Evolutionary conservation across 2,329 filamentous ascomycete genomes (phyloP).

Genomic region (Scedosporium dehoogii): DNA sequence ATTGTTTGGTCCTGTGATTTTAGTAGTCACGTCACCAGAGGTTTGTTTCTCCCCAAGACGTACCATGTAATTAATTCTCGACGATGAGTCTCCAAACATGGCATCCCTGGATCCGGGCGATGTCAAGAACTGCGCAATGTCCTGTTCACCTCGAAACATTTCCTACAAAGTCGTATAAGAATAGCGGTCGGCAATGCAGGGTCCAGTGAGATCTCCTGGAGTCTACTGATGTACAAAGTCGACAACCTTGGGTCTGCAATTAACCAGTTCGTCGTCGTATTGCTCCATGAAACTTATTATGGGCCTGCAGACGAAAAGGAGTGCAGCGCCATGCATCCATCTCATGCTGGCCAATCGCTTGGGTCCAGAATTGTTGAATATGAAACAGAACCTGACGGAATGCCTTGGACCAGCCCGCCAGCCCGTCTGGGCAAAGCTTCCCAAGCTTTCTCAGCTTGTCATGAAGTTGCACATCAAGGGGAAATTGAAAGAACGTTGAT

Average conservation of each 20-base stretch:
- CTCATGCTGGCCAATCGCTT: conserved; percentile 8
- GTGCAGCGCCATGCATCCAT: conserved; percentile 7
- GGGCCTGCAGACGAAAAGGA: conserved; percentile 12
- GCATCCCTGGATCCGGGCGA: too few species aligned
- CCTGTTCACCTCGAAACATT: not conserved
- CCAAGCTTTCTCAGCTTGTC: not conserved
- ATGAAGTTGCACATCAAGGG: not conserved
- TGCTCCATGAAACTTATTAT: not conserved
- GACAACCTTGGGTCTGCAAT: too few species aligned
- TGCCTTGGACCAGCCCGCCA: not conserved
- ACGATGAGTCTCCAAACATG: too few species aligned
- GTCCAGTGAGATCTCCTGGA: not conserved
- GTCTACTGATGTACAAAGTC: too few species aligned
- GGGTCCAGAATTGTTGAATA: conserved; percentile 2
- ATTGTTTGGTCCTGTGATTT: too few species aligned
- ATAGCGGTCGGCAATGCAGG: not conserved
- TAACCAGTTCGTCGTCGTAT: not conserved
- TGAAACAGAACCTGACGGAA: conserved; percentile 14
- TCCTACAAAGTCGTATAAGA: not conserved
- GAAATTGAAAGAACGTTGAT: not conserved
- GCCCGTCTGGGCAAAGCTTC: not conserved
- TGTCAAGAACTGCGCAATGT: not conserved
- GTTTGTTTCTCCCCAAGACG: too few species aligned
- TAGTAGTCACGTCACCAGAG: too few species aligned
- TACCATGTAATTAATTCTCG: too few species aligned